Percentiles rank a stretch among this genome's conserved stretches.
Evolutionary conservation across 2,329 filamentous ascomycete genomes (phyloP).

Genomic region (Botrytis pseudocinerea): DNA sequence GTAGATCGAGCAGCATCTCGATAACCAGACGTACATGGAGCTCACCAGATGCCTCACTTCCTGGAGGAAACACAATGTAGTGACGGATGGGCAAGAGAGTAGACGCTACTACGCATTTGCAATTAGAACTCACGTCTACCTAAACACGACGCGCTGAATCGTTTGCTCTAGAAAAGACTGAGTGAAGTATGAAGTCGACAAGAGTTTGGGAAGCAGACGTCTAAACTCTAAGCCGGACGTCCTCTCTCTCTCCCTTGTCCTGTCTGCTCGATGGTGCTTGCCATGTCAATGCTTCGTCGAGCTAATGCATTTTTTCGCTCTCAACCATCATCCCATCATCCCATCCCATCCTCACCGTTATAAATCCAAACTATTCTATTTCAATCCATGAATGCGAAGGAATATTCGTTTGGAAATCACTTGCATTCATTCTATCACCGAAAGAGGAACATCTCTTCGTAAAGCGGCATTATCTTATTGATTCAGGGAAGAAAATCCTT

Average conservation of each 20-base stretch:
- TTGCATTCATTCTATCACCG: neutral
- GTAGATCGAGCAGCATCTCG: neutral
- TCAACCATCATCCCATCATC: neutral
- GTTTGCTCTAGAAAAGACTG: neutral
- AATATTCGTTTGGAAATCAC: neutral
- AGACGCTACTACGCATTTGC: neutral
- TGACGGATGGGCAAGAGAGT: neutral
- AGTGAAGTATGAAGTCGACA: too few relatives aligned
- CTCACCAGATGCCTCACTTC: too few relatives aligned
- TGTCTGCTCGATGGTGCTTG: neutral
- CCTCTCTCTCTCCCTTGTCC: neutral
- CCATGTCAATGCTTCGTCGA: constrained; percentile 2
- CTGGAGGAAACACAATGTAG: neutral
- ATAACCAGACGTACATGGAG: neutral
- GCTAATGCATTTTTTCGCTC: neutral
- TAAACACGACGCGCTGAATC: neutral
- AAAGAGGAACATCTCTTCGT: neutral
- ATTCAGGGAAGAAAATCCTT: constrained; percentile 18
- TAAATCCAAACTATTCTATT: constrained; percentile 6
- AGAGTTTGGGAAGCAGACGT: neutral
- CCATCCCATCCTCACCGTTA: constrained; percentile 4
- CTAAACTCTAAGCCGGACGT: neutral
- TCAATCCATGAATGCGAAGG: constrained; percentile 10
- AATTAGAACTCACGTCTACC: neutral
- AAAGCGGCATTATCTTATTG: constrained; percentile 10